Base-by-base conservation (phyloP, 208 protist species). In the Trypanosoma platydactyli region DNA sequence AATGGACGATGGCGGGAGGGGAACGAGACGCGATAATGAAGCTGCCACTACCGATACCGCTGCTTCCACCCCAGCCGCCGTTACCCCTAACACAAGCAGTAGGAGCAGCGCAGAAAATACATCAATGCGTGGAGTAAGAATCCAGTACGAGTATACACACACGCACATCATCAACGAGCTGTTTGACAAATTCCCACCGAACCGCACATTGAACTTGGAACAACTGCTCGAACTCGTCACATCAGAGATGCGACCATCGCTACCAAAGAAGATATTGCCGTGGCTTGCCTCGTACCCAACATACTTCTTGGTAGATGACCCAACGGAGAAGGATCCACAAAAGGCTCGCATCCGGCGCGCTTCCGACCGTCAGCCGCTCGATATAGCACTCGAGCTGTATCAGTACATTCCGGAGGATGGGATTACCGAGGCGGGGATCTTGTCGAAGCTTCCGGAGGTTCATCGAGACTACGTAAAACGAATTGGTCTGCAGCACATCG, bases 241-340 rank as follows among this genome's bases (percentile, higher is more conserved):
- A 35, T 24, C 68, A 13, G 72, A 79, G 24, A 81, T 91, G 80
- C 77, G 65, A 6, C 27, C 59, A 22, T 76, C 66, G 0, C 33
- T 89, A 44, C 81, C 85, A 18, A 79, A 74, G 20, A 78, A 84
- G 27, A 42, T 92, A 15, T 58, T 83, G 7, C 56, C 70, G 20
- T 94, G 89, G 89, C 61, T 92, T 48, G 74, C 66, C n/a, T 68
- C 59, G 29, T 58, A 84, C 50, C 78, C 73, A 4, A 58, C 70
- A 13, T 92, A 94, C 73, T 89, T 94, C 66, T 50, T 75, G 16
- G 76, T 94, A 5, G 85, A 91, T 53, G 81, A 83, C 67, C 52
- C 70, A 44, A 71, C 42, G 1, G 63, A 68, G 77, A 64, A 50
- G 63, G 67, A 76, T 56, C 74, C 78, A n/a, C 30, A 66, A 7